Percentiles rank a stretch among this genome's conserved stretches.
These are phyloP conservation scores for Fusarium sp. DNA, from an alignment of 2,329 filamentous ascomycete genomes.

Conservation along the genomic window DNA sequence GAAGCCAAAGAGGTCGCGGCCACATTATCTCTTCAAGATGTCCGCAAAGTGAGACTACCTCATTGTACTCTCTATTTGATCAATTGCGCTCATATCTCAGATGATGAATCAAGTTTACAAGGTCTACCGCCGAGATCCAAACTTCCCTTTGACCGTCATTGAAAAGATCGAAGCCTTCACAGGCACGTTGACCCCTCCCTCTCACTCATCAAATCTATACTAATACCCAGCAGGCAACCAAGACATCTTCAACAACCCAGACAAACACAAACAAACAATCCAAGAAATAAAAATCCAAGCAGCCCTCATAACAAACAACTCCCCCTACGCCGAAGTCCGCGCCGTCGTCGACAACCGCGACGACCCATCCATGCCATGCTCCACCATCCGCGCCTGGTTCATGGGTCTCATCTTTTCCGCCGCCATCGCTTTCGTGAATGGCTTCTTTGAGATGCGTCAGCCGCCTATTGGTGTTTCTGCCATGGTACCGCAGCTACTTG, in stretches of 20 bases:
- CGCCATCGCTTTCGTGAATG: constrained; percentile 62
- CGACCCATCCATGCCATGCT: constrained; percentile 61
- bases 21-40: constrained; percentile 48
- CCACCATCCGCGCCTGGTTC: constrained; percentile 63
- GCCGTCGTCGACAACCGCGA: constrained; percentile 65
- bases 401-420: constrained; percentile 63
- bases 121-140: constrained; percentile 51
- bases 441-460: constrained; percentile 67
- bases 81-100: constrained; percentile 24
- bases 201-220: background rate
- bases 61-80: fast-evolving
- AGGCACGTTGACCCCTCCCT: constrained; percentile 34
- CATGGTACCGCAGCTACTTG: constrained; percentile 67
- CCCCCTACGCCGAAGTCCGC: constrained; percentile 66
- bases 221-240: constrained; percentile 38
- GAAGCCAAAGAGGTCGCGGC: constrained; percentile 53
- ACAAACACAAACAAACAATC: constrained; percentile 53
- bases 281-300: constrained; percentile 63
- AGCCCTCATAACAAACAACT: constrained; percentile 62
- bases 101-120: constrained; percentile 49
- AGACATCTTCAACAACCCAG: constrained; percentile 48
- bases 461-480: constrained; percentile 63
- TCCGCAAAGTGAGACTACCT: constrained; percentile 39
- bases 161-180: constrained; percentile 51
- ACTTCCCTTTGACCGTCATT: constrained; percentile 50